These are phyloP conservation scores for Salix caprea DNA, from an alignment of 345 rosid species.

Conservation along the genomic window DNA sequence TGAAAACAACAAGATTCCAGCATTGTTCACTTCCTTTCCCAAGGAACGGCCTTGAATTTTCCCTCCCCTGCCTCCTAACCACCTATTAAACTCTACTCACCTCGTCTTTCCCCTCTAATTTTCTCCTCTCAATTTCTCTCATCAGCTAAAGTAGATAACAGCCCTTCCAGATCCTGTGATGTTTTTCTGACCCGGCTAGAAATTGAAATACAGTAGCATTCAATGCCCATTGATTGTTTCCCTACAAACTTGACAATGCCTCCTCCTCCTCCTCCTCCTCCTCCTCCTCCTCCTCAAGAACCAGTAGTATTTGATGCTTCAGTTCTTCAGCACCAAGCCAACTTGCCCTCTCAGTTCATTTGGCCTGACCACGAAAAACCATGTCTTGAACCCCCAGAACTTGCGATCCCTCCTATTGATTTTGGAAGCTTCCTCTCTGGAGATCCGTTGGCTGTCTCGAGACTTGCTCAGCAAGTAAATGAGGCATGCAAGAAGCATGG, in stretches of 20 bases:
- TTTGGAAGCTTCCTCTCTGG: conserved; percentile 50
- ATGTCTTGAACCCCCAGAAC: conserved; percentile 42
- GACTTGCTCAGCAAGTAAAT: conserved; percentile 50
- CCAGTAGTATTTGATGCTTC: conserved; percentile 56
- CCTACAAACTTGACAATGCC: conserved; percentile 2
- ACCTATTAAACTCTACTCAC: not conserved
- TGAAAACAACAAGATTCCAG: conserved; percentile 1
- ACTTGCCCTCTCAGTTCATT: conserved; percentile 67
- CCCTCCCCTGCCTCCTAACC: not conserved
- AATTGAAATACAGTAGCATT: not conserved
- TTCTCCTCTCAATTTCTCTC: not conserved
- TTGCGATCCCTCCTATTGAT: conserved; percentile 69
- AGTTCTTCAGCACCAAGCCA: conserved; percentile 43
- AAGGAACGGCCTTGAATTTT: not conserved
- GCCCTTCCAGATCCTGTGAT: not conserved
- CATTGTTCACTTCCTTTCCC: not conserved
- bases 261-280: not conserved
- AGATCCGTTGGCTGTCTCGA: conserved; percentile 32
- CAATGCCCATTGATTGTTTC: not conserved
- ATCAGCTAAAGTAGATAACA: not conserved
- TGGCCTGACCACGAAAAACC: conserved; percentile 92
- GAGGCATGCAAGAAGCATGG: conserved; percentile 83
- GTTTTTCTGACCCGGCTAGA: not conserved
- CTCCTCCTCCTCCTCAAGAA: conserved; percentile 7
- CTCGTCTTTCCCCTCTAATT: not conserved